Base-by-base conservation (phyloP, 192 early-diverging fungal species). In the Coemansia asiatica region DNA sequence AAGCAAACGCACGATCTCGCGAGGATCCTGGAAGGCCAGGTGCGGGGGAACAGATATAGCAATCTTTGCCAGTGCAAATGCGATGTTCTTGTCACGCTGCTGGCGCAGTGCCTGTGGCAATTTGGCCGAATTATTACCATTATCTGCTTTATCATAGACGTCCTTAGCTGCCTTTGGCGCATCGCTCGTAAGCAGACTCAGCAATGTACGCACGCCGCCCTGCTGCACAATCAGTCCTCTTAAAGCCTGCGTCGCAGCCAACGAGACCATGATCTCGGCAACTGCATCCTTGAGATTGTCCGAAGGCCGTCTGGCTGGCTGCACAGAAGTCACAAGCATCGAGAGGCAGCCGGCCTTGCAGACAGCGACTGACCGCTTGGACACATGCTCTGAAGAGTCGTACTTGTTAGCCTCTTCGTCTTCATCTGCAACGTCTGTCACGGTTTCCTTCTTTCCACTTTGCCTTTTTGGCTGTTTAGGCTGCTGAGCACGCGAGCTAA, bases 41-140 rank as follows among this genome's bases (percentile, higher is more conserved):
- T 90, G 79, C 6, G 96, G 96, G 47, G 96, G 88, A 38, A 92
- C 86, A 1, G 94, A 92, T 55, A 98, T 95, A 19, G 91, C 92
- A n/a, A 96, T 83, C 63, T 95, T 96, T 15, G 96, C 96, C 47
- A 98, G 73, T 2, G 94, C 90, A 58, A 95, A 93, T 3, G 89
- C 84, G 4, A 92, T 89, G 18, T 85, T 47, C 1, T 70, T 61
- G 70, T 81, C 78, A 23, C 53, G 63, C 61, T 15, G 53, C 66
- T 72, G 85, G 21, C n/a, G 68, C 29, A 62, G 61, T 18, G 57
- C 58, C 50, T 47, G 72, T 74, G 74, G 83, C 76, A 60, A 23
- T 40, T 35, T 15, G 25, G 51, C 2, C 1, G 51, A 54, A 6
- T 25, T 6, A 6, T 27, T 54, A 2, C 15, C 40, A 12, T 44